Evolutionary conservation across 2,329 filamentous ascomycete species (phyloP).

Genomic region (Colletotrichum trifolii): DNA sequence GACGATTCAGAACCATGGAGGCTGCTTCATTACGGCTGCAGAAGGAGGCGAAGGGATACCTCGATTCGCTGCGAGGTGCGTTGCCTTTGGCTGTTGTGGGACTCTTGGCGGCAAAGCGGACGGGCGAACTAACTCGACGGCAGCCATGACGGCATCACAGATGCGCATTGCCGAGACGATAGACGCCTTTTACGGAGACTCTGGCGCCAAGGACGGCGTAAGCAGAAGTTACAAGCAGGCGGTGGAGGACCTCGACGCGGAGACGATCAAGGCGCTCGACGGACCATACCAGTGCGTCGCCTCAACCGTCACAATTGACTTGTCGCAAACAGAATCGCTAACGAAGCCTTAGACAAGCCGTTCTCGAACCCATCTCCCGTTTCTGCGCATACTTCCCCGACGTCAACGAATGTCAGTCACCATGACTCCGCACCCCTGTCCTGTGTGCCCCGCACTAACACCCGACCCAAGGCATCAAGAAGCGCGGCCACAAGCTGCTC

Average conservation of each 20-base stretch:
- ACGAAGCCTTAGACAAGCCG: slow-evolving; percentile 73
- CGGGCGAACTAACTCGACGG: slow-evolving; percentile 29
- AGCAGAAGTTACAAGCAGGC: slow-evolving; percentile 98
- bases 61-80: slow-evolving; percentile 90
- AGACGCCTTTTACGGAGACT: slow-evolving; percentile 98
- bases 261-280: slow-evolving; percentile 98
- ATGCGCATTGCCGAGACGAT: slow-evolving; percentile 99
- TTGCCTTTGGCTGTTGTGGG: background rate
- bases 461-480: slow-evolving; percentile 82
- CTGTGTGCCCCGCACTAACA: background rate
- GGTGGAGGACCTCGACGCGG: slow-evolving; percentile 95
- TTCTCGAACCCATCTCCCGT: slow-evolving; percentile 92
- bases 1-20: slow-evolving; percentile 98
- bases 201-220: slow-evolving; percentile 93
- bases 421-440: background rate
- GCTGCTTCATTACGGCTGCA: slow-evolving; percentile 90
- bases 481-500: slow-evolving; percentile 96
- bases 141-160: slow-evolving; percentile 98
- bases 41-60: slow-evolving; percentile 97
- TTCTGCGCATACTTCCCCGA: slow-evolving; percentile 99
- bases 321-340: slow-evolving; percentile 19
- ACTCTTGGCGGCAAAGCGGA: background rate
- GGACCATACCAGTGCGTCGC: slow-evolving; percentile 82
- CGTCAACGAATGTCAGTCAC: slow-evolving; percentile 87
- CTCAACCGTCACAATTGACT: background rate